A percentile compares a stretch with the other conserved stretches of the same genome.
phyloP scores from a whole-genome alignment of 108 stramenopile species.

The Hondaea fermentalgiana region DNA sequence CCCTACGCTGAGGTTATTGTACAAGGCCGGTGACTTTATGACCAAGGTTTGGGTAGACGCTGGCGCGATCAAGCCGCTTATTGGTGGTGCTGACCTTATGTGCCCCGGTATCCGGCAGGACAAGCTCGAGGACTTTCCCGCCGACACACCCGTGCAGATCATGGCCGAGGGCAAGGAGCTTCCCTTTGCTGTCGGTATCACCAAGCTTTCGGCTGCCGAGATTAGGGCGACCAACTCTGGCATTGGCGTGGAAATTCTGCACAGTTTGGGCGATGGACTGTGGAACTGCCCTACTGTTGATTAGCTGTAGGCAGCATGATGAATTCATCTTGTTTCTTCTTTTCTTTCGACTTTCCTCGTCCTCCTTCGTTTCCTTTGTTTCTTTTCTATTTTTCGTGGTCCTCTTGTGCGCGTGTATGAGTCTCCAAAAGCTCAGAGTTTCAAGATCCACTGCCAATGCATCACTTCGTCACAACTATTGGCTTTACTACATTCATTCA shows the following conservation, averaged over 20 bases:
- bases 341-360: too few species aligned
- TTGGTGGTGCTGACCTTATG: not conserved
- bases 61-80: not conserved
- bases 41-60: not conserved
- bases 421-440: too few species aligned
- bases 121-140: conserved; percentile 6
- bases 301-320: not conserved
- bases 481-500: too few species aligned
- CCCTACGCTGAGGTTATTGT: not conserved
- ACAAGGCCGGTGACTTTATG: conserved; percentile 13
- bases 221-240: not conserved
- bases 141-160: not conserved
- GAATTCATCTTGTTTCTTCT: too few species aligned
- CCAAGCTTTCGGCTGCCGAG: not conserved
- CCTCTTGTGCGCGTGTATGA: too few species aligned
- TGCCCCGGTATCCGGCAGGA: not conserved
- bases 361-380: too few species aligned
- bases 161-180: conserved; percentile 1
- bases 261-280: not conserved
- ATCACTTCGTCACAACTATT: too few species aligned
- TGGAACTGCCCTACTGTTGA: not conserved
- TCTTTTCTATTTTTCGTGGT: too few species aligned
- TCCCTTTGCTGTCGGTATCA: not conserved
- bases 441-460: too few species aligned
- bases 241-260: conserved; percentile 2